Evolutionary conservation across 352 stramenopile species (phyloP).

Genomic region (Phytophthora boehmeriae): DNA sequence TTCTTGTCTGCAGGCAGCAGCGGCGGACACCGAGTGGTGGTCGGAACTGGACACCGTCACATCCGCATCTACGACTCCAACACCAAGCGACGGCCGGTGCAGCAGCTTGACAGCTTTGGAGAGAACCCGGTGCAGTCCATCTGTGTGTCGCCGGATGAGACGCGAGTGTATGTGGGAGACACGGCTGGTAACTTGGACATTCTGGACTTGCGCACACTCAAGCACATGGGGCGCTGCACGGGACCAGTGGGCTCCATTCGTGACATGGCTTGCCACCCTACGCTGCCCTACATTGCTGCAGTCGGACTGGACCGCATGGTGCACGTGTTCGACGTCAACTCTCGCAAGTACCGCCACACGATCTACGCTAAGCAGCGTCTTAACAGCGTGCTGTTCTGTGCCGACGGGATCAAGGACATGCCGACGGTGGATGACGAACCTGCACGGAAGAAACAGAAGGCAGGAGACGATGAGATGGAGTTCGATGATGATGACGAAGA

Average conservation of each 20-base stretch:
- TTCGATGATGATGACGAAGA: conserved; percentile 69
- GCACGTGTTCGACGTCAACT: conserved; percentile 92
- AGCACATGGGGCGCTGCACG: conserved; percentile 87
- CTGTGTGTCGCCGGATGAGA: conserved; percentile 77
- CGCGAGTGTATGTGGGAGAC: conserved; percentile 86
- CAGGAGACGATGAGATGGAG: conserved; percentile 41
- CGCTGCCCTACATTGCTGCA: conserved; percentile 87
- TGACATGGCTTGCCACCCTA: conserved; percentile 89
- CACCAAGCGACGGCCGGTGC: conserved; percentile 78
- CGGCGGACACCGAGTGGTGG: conserved; percentile 73
- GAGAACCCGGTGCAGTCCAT: conserved; percentile 79
- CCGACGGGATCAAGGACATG: conserved; percentile 76
- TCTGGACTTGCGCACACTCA: conserved; percentile 90
- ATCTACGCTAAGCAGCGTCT: conserved; percentile 90
- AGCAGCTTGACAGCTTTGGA: conserved; percentile 68
- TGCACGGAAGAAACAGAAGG: conserved; percentile 58
- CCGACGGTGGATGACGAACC: conserved; percentile 37
- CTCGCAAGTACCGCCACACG: conserved; percentile 68
- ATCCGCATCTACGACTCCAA: conserved; percentile 90
- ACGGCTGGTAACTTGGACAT: conserved; percentile 89
- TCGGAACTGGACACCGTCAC: conserved; percentile 80
- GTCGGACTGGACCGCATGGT: conserved; percentile 95
- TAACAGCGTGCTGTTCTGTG: conserved; percentile 91
- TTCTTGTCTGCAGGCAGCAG: conserved; percentile 68
- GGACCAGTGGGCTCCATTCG: conserved; percentile 91